phyloP scores from a whole-genome alignment of 495 filamentous ascomycete genomes.

The Penicillium diatomitis region DNA sequence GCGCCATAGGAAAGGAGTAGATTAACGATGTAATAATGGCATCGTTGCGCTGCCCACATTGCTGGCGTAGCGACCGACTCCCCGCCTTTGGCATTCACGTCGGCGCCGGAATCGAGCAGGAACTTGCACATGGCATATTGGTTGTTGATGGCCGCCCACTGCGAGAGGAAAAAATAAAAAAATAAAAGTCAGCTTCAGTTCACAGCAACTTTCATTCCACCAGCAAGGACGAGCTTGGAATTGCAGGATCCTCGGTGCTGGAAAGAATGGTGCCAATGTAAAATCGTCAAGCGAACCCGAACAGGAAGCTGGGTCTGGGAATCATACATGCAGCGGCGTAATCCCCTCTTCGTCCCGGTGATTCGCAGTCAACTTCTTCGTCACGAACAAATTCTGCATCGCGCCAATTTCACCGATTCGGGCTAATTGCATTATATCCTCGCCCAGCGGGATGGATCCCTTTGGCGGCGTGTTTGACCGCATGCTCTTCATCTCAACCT shows the following conservation, averaged over 20 bases:
- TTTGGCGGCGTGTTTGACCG: constrained; percentile 29
- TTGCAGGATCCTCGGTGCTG: too few species aligned
- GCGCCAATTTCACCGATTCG: constrained; percentile 74
- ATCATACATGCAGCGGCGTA: constrained; percentile 83
- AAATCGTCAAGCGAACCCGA: not conserved
- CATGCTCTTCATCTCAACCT: constrained; percentile 63
- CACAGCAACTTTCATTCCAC: too few species aligned
- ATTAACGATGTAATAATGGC: constrained; percentile 78
- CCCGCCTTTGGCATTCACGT: constrained; percentile 90
- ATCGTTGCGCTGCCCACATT: constrained; percentile 93
- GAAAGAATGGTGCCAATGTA: too few species aligned
- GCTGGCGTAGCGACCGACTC: constrained; percentile 88
- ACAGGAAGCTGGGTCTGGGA: not conserved
- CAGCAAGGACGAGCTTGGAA: too few species aligned
- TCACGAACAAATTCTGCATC: constrained; percentile 83
- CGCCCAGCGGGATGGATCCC: constrained; percentile 49
- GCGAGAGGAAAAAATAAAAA: too few species aligned
- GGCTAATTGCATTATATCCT: constrained; percentile 94
- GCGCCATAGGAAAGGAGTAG: constrained; percentile 80
- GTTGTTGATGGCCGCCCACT: constrained; percentile 99
- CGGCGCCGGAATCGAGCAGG: constrained; percentile 78
- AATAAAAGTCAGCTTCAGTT: too few species aligned
- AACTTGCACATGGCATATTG: constrained; percentile 95
- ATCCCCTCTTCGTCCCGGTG: constrained; percentile 86
- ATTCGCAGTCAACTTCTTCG: constrained; percentile 66